Base-by-base conservation (phyloP, 148 eudicot species). In the Silene latifolia region DNA sequence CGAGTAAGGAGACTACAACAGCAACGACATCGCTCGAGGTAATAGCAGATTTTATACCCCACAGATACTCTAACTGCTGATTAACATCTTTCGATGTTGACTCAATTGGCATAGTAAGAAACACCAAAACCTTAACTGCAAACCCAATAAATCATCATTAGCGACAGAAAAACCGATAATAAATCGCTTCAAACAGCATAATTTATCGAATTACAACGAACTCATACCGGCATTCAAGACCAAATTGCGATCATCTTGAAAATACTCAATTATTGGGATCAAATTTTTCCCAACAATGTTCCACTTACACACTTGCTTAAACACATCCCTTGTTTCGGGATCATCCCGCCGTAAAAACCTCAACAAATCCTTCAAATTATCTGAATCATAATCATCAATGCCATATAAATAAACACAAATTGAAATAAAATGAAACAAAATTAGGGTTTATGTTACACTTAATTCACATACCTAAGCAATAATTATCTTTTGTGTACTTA, bases 231-330 rank as follows among this genome's bases (percentile, higher is more conserved):
- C 82, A 84, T 95, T 95, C 23, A 95, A 73, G 23, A 90, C 91
- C 78, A 96, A 85, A 79, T 83, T 89, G 66, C 82, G 89, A 73
- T 92, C 97, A 70, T 88, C 88, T 73, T 89, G 98, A 21, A 79
- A 88, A 44, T 83, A 76, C 73, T 96, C 94, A 24, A 96, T 82
- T 71, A 96, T 90, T n/a, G 99, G 99, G 56, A 96, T 85, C 85
- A 92, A 87, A 84, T 92, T 82, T 70, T 92, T 92, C n/a, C 81
- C 85, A 57, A 89, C 98, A 59, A 83, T 86, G 69, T 87, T 88
- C 99, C 99, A 96, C 77, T 90, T 96, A 77, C 99, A 90, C 56
- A 92, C 87, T 86, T 90, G 97, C 80, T 90, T 96, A 79, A 96
- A 92, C 74, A 96, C 99, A 57, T 96, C 92, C 69, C 99, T 81